Evolutionary conservation across 2,329 filamentous ascomycete genomes (phyloP).

Genomic region (Aspergillus tubingensis): DNA sequence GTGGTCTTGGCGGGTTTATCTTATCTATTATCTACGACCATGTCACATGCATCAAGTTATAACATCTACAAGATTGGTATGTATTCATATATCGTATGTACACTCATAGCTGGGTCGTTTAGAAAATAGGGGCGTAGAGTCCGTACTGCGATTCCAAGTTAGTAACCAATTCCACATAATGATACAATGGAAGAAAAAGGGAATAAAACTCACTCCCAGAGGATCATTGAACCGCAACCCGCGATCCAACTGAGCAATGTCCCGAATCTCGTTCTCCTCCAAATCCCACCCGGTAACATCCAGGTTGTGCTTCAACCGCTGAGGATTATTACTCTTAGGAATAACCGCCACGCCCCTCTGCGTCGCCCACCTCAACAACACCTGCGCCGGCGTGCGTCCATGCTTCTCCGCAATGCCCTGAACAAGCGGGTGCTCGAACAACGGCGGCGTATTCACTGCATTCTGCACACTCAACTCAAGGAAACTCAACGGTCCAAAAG

Average conservation of each 20-base stretch:
- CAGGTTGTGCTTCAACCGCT: conserved; percentile 64
- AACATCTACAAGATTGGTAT: too few relatives aligned
- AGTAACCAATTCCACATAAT: neutral
- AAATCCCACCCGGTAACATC: conserved; percentile 68
- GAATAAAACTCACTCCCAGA: conserved; percentile 58
- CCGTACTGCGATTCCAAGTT: conserved; percentile 45
- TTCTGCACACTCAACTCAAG: conserved; percentile 73
- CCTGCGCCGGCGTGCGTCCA: conserved; percentile 73
- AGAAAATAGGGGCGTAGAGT: conserved; percentile 56
- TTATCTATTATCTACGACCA: neutral
- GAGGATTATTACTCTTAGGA: conserved; percentile 20
- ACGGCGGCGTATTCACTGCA: conserved; percentile 64
- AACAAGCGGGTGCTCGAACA: conserved; percentile 71
- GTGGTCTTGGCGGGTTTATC: conserved; percentile 1
- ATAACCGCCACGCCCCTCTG: conserved; percentile 77
- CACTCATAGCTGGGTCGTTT: conserved; percentile 21
- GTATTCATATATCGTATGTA: neutral
- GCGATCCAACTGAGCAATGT: conserved; percentile 66
- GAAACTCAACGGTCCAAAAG: conserved; percentile 78
- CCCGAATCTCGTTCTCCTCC: conserved; percentile 64
- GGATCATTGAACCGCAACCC: conserved; percentile 77
- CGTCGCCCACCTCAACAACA: conserved; percentile 84
- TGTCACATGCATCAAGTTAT: neutral
- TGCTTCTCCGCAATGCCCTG: conserved; percentile 68
- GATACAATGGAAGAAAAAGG: neutral